Conservation (phyloP, 306 rosid genomes). For the Carpinus viminea region DNA sequence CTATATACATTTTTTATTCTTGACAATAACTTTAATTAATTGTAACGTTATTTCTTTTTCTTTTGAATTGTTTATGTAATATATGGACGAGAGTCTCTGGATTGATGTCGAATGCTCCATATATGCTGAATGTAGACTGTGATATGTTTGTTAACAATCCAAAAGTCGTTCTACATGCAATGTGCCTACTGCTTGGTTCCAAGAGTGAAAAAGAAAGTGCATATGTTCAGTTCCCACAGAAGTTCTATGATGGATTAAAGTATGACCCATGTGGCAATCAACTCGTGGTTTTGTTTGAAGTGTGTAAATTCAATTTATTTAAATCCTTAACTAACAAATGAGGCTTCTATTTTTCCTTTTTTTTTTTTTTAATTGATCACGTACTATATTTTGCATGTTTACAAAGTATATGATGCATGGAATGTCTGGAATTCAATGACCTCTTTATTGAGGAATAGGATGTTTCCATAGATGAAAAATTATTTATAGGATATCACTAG, state of each 20-base stretch:
- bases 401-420: slow-evolving; percentile 1
- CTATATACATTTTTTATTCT: no score
- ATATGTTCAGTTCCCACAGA: slow-evolving; percentile 60
- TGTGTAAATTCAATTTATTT: slow-evolving; percentile 8
- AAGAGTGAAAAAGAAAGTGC: slow-evolving; percentile 51
- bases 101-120: slow-evolving; percentile 74
- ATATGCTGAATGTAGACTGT: slow-evolving; percentile 63
- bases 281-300: slow-evolving; percentile 18
- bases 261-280: slow-evolving; percentile 73
- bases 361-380: not conserved
- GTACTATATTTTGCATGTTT: not conserved
- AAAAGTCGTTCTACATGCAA: slow-evolving; percentile 32
- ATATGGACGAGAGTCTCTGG: slow-evolving; percentile 63
- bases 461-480: slow-evolving; percentile 23
- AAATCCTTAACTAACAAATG: no score
- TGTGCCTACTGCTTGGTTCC: slow-evolving; percentile 50
- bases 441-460: slow-evolving; percentile 17
- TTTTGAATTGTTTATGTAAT: not conserved
- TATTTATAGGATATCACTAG: slow-evolving; percentile 9
- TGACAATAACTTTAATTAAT: no score
- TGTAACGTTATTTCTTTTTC: not conserved
- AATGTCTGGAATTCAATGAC: slow-evolving; percentile 26
- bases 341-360: not conserved
- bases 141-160: slow-evolving; percentile 73
- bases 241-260: slow-evolving; percentile 44